Evolutionary conservation across 208 protist species (phyloP).

Genomic region (Trypanosoma congolense): DNA sequence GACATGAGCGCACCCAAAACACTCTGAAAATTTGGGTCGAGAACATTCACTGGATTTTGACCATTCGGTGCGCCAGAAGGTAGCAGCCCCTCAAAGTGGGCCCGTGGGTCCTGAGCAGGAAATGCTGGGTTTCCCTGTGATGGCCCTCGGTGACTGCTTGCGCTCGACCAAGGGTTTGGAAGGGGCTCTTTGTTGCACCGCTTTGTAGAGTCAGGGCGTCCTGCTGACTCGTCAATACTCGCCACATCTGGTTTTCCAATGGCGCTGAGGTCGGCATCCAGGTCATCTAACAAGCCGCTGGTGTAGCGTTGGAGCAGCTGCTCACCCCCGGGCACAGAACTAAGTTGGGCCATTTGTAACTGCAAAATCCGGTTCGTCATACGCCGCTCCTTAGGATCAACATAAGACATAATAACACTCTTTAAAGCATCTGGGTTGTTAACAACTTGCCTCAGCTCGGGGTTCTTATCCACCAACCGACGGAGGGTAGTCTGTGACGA

Average conservation of each 20-base stretch:
- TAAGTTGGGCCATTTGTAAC: constrained; percentile 67
- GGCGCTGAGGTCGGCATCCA: constrained; percentile 18
- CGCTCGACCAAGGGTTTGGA: constrained; percentile 17
- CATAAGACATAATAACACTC: constrained; percentile 53
- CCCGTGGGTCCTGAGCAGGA: too few species aligned
- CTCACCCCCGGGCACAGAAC: constrained; percentile 53
- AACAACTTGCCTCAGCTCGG: constrained; percentile 47
- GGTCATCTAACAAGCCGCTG: constrained; percentile 26
- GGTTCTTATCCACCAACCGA: constrained; percentile 44
- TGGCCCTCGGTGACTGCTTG: background rate
- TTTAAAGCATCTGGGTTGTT: constrained; percentile 70
- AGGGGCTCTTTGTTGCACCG: constrained; percentile 55
- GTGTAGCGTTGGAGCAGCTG: constrained; percentile 62
- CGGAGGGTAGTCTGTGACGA: constrained; percentile 36
- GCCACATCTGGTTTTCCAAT: constrained; percentile 1
- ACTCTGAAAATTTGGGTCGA: background rate
- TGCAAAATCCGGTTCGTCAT: constrained; percentile 47
- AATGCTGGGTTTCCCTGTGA: too few species aligned
- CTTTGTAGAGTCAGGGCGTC: constrained; percentile 40
- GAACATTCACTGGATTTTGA: background rate
- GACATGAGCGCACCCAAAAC: background rate
- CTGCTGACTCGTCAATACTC: constrained; percentile 20
- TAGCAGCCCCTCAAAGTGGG: too few species aligned
- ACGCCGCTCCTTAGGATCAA: constrained; percentile 60
- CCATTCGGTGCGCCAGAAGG: too few species aligned